Conservation (phyloP, 1,284 basidiomycete genomes). For the Ustilago bromivora region DNA sequence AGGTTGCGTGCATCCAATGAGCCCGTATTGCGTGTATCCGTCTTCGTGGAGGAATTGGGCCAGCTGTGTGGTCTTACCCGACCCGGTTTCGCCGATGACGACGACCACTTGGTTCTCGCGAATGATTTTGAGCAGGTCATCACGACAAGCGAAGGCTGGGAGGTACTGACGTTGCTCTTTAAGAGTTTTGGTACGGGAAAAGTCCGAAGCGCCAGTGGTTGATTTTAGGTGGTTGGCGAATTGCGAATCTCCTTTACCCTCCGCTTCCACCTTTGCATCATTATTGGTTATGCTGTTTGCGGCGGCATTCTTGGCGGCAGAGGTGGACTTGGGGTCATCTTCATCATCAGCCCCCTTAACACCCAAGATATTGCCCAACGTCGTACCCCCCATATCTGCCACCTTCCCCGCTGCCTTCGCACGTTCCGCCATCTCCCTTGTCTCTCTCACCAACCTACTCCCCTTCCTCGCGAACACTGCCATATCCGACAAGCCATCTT, state of each 20-base stretch:
- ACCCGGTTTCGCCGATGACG: conserved; percentile 95
- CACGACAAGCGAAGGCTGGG: conserved; percentile 96
- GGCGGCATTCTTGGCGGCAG: background rate
- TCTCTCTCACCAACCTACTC: conserved; percentile 90
- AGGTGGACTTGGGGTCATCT: conserved; percentile 21
- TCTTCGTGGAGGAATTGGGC: conserved; percentile 94
- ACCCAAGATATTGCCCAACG: conserved; percentile 95
- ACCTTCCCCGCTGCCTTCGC: conserved; percentile 83
- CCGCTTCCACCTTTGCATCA: conserved; percentile 72
- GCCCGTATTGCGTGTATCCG: conserved; percentile 87
- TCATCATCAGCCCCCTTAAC: conserved; percentile 88
- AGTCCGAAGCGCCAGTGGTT: conserved; percentile 79
- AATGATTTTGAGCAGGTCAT: conserved; percentile 88
- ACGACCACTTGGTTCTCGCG: conserved; percentile 95
- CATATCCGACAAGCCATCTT: conserved; percentile 92
- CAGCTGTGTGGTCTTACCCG: conserved; percentile 93
- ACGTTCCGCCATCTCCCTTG: conserved; percentile 93
- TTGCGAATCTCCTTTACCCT: conserved; percentile 93
- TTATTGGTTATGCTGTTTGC: background rate
- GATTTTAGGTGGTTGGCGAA: conserved; percentile 87
- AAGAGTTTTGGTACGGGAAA: conserved; percentile 84
- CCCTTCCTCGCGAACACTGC: conserved; percentile 96
- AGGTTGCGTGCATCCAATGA: conserved; percentile 95
- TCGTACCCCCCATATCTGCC: conserved; percentile 89
- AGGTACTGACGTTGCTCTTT: conserved; percentile 97